Evolutionary conservation across 116 monocot species (phyloP), one percentile per base, ranked within the genome.

Genomic region (Trichopus zeylanicus): DNA sequence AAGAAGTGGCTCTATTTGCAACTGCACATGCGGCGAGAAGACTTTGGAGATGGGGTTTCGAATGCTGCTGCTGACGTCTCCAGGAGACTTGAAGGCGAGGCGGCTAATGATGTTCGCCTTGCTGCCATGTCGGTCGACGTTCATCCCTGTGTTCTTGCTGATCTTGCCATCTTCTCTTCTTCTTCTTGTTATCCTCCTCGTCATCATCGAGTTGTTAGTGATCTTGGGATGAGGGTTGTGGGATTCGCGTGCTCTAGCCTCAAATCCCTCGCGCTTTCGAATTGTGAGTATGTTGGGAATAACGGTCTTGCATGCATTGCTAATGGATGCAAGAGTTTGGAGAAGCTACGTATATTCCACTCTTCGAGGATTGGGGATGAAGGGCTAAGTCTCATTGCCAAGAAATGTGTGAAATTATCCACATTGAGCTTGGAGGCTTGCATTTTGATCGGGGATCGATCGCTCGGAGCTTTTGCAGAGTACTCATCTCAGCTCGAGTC

Each of bases 1-100:
- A 69, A 59, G 65, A 57, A 46, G 38, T 76, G 69, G 69, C 64
- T 76, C 25, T 57, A 53, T 30, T 64, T 76, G 18, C 65, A 59
- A 3, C 69, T 69, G 13, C 64, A 60, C 7, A 67, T 66, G 60
- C 66, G 73, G 9, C 22, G 35, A 7, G 42, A 34, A 18, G 65
- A 73, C 15, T 61, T 67, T 22, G 31, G 34, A 0, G n/a, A 57
- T 31, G 33, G 7, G 7, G 7, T n/a, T 18, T n/a, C 0, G 32
- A 31, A 31, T n/a, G 32, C 8, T 6, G 29, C 10, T 3, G 4
- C 13, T 3, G 69, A 32, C 37, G 26, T 49, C 13, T 64, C 63
- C 19, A 4, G 63, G 12, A 31, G 37, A 37, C 26, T 75, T 25
- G 20, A 21, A 8, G 58, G 49, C 0, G 22, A 11, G 11, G 22